phyloP scores from a whole-genome alignment of 306 rosid genomes.

The barrel medic (Medicago truncatula) region MtrunA17r5.0-ANR NC_053048.1:47328001-47328500 shows the following conservation, averaged over 20 bases:
- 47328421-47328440: slow-evolving; percentile 7
- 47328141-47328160: slow-evolving; percentile 30
- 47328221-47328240: not conserved
- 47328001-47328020: slow-evolving; percentile 84
- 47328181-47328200: not conserved
- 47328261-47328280: not conserved
- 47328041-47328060: slow-evolving; percentile 19
- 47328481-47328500: slow-evolving; percentile 35
- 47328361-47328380: not conserved
- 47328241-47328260: not conserved
- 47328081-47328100: slow-evolving; percentile 19
- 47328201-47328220: not conserved
- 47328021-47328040: slow-evolving; percentile 60
- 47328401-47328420: slow-evolving; percentile 9
- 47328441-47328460: not conserved
- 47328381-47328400: not conserved
- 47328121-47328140: slow-evolving; percentile 26
- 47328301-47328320: slow-evolving; percentile 12
- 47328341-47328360: too few relatives aligned
- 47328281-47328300: slow-evolving; percentile 7
- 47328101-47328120: slow-evolving; percentile 34
- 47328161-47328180: not conserved
- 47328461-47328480: slow-evolving; percentile 29
- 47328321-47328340: not conserved
- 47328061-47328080: slow-evolving; percentile 37